Base-by-base conservation (phyloP, 345 rosid genomes). In the Litchi chinensis region DNA sequence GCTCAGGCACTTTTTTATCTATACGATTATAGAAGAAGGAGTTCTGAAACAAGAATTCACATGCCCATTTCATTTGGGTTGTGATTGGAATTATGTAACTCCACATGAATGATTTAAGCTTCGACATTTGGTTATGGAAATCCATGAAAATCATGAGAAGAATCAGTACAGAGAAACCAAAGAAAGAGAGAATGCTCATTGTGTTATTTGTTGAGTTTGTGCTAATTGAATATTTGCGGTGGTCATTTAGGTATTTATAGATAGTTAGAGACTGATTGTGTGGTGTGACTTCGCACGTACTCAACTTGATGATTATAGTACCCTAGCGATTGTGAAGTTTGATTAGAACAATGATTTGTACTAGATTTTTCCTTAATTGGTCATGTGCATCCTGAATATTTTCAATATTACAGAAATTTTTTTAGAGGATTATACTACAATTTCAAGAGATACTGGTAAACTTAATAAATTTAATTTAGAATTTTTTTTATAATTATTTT, bases 1-100 rank as follows among this genome's bases (percentile, higher is more conserved):
- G 56, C 15, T 50, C 56, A 50, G 56, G 56, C 18, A 50, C 56
- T 15, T 50, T 13, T 13, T 50, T 4, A 50, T 50, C 56, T 12
- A 5, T 50, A 12, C 56, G 56, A 15, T 50, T 16, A 15, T 50
- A 50, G 56, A 50, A 50, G 56, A 50, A 50, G 16, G 56, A 13
- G 16, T 50, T 50, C 4, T 12, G 18, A 4, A 50, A 65, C 74
- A 82, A 28, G 73, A 77, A 77, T 62, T 71, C 18, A 41, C 41
- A 62, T 22, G 62, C 83, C 83, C 81, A 77, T 70, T 70, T 74
- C 72, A 82, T 7, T 13, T 66, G 60, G 39, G 41, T 10, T 40
- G 22, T 8, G 26, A 69, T 3, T 15, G 62, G 24, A 52, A 37
- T 16, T n/a, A 78, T 22, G 69, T 37, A 40, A 62, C 62, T 24